phyloP scores from a whole-genome alignment of 495 filamentous ascomycete genomes.

The Aspergillus sclerotiicarbonarius region DNA sequence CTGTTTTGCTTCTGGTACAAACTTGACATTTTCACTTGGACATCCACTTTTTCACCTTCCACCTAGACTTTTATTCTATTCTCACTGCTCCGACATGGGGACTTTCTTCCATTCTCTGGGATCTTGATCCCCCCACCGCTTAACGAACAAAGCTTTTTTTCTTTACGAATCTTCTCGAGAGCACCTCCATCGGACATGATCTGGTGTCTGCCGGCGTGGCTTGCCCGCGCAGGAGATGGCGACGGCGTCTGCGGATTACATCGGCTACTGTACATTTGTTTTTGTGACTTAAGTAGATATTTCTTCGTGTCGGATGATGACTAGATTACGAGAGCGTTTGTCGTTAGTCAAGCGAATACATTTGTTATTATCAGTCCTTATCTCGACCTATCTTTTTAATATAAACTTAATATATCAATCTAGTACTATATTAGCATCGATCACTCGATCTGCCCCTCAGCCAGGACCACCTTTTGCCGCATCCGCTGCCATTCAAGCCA shows the following conservation, averaged over 20 bases:
- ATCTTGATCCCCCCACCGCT: slow-evolving; percentile 2
- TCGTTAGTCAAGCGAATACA: neutral
- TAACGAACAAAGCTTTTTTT: slow-evolving; percentile 18
- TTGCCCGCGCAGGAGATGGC: neutral
- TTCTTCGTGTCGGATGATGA: slow-evolving; percentile 1
- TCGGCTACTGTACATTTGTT: neutral
- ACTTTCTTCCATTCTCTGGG: slow-evolving; percentile 6
- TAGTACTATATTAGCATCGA: neutral
- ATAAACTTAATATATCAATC: neutral
- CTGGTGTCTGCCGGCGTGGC: slow-evolving; percentile 5
- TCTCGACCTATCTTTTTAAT: too few species aligned
- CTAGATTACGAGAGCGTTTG: neutral
- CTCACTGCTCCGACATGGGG: neutral
- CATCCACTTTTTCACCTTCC: slow-evolving; percentile 1
- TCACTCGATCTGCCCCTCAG: neutral
- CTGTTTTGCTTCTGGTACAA: slow-evolving; percentile 25
- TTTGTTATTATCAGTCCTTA: neutral
- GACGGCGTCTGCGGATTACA: neutral
- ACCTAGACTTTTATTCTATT: slow-evolving; percentile 14
- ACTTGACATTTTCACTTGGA: slow-evolving; percentile 17
- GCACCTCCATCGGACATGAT: slow-evolving; percentile 11
- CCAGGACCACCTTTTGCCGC: slow-evolving; percentile 39
- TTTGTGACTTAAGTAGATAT: neutral
- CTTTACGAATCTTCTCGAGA: slow-evolving; percentile 5
- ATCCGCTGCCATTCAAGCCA: slow-evolving; percentile 85